phyloP scores from a whole-genome alignment of 169 alveolate genomes.

The Cystoisospora suis region DNA sequence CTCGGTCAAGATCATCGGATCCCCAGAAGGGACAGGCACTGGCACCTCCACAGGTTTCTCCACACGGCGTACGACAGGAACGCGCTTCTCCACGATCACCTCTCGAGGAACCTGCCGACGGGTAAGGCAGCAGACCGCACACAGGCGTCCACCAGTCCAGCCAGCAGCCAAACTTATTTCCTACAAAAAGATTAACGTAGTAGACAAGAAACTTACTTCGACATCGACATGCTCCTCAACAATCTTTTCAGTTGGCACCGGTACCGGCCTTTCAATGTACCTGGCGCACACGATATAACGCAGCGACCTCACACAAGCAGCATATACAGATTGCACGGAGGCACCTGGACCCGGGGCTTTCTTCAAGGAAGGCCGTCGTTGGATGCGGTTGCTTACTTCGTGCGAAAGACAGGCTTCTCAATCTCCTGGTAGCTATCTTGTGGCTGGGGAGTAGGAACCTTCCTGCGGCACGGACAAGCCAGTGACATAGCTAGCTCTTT shows the following conservation, averaged over 20 bases:
- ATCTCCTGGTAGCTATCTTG: slow-evolving; percentile 50
- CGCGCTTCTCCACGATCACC: slow-evolving; percentile 12
- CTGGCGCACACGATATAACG: not conserved
- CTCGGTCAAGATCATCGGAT: slow-evolving; percentile 30
- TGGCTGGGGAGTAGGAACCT: slow-evolving; percentile 40
- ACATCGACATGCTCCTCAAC: slow-evolving; percentile 39
- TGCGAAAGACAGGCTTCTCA: slow-evolving; percentile 42
- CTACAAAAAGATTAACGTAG: too few relatives aligned
- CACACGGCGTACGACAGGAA: slow-evolving; percentile 21
- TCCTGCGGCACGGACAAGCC: not conserved
- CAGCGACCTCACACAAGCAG: not conserved
- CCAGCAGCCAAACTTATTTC: too few relatives aligned
- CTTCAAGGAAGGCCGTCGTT: too few relatives aligned
- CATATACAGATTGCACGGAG: not conserved
- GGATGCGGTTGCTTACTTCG: slow-evolving; percentile 17
- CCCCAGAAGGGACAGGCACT: slow-evolving; percentile 23
- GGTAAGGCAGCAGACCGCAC: not conserved
- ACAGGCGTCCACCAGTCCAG: not conserved
- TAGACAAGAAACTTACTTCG: too few relatives aligned
- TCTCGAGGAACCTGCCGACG: slow-evolving; percentile 47
- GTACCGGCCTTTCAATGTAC: slow-evolving; percentile 29
- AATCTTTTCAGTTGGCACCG: slow-evolving; percentile 30
- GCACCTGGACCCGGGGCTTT: too few relatives aligned
- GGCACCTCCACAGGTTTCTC: slow-evolving; percentile 34
- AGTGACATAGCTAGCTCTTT: too few relatives aligned